Evolutionary conservation across 2,329 filamentous ascomycete genomes (phyloP), one percentile per base, ranked within the genome.

Genomic region (Colletotrichum destructivum): DNA sequence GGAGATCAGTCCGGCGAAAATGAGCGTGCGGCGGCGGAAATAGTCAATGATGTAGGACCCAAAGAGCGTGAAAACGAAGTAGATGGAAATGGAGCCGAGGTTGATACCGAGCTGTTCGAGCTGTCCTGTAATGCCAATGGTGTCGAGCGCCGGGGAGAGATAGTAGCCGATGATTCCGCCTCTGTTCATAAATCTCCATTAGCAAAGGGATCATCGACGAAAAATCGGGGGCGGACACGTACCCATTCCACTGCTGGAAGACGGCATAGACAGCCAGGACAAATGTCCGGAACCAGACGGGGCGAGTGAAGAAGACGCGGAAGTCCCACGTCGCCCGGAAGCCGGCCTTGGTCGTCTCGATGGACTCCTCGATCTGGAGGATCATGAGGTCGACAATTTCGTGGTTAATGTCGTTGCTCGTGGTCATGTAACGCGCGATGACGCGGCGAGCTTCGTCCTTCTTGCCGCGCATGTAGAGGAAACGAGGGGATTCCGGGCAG

Each of bases 131-230:
- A 86, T 81, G 5, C 84, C 83, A 57, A 86, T 80, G 2, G 82
- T 84, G 52, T 84, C 76, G 13, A 86, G 77, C 5, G 83, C 83
- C 2, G 81, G 81, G 16, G 78, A 75, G 54, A 83, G 79, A 69
- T 85, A 85, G 65, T 82, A 80, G 3, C 79, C 81, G 67, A 85
- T 84, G 70, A 85, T 84, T n/a, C 83, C 81, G 49, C 84, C 83
- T 12, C 84, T 84, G 60, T 15, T 26, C 26, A 35, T 6, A 16
- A 16, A 49, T 2, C 5, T 44, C 16, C 3, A 11, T 59, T 18
- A 59, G 55, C 21, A 59, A 42, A 6, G n/a, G 13, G 35, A 11
- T 38, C 35, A 38, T 16, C 21, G 2, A 12, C 2, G 15, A 44
- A 5, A 21, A 2, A 26, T 23, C 23, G 12, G 23, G 15, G 35